Evolutionary conservation across 2,329 filamentous ascomycete genomes (phyloP), one percentile per base, ranked within the genome.

Genomic region (Sporothrix variecibatus): DNA sequence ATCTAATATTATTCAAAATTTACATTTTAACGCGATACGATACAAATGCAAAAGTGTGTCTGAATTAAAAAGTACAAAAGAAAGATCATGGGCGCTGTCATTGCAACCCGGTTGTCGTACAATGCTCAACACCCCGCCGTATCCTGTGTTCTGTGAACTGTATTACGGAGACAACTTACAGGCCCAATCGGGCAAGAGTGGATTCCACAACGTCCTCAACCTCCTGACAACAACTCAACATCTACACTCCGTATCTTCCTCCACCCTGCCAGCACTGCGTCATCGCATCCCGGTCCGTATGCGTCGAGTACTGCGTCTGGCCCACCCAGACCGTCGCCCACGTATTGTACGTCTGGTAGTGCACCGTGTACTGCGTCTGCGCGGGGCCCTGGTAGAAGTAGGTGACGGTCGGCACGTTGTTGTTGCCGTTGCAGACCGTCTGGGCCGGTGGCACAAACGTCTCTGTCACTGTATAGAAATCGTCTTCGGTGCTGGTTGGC

Each of bases 241-340:
- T n/a, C 53, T 68, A 71, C 6, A 74, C 51, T 7, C 77, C 78
- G 53, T 79, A 79, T 7, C 71, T 75, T 0, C 78, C 77, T 17
- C 78, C 78, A 5, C 76, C 77, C 51, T 77, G 76, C 72, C 72
- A 73, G 70, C 78, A 79, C 56, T 77, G 73, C 9, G 78, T 79
- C 76, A 77, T 77, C 15, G 72, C 77, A 15, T 73, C 38, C 62
- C 77, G 77, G 64, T 79, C 78, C 1, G 78, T 79, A 60, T 75
- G 69, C 0, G 76, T 77, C 11, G 46, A 73, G 38, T 75, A 76
- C 56, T 76, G 75, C 8, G 77, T 79, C 76, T 79, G 77, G 75
- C 77, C 75, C 62, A 78, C 73, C 77, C 77, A 79, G 4, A 79
- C 75, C 2, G 77, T 79, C 26, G 72, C 68, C 74, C 74, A 78